A percentile compares a stretch with the other conserved stretches of the same genome.
These are phyloP conservation scores for Aspergillus eucalypticola DNA, from an alignment of 2,329 filamentous ascomycete species.

Conservation along the genomic window DNA sequence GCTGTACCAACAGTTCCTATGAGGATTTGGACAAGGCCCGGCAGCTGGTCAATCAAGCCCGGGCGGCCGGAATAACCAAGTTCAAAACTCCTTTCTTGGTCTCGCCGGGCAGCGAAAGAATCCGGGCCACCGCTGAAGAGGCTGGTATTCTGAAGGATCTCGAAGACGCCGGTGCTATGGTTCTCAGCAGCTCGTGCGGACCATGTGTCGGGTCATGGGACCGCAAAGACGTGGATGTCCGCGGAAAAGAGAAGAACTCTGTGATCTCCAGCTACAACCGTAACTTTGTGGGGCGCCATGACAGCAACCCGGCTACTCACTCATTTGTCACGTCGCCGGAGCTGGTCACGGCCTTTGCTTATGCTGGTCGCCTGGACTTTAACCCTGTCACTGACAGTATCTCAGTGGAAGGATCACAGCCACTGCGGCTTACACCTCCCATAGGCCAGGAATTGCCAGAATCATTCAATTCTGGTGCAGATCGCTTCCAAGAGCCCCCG, in stretches of 20 bases:
- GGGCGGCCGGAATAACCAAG: conserved; percentile 80
- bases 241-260: conserved; percentile 80
- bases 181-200: conserved; percentile 89
- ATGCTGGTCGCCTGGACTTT: conserved; percentile 59
- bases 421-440: conserved; percentile 84
- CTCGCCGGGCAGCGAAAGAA: conserved; percentile 91
- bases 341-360: conserved; percentile 76
- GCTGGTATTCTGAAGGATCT: conserved; percentile 89
- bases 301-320: conserved; percentile 88
- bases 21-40: conserved; percentile 76
- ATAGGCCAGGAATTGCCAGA: conserved; percentile 74
- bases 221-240: conserved; percentile 71
- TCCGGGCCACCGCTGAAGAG: conserved; percentile 81
- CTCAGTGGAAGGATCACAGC: conserved; percentile 23
- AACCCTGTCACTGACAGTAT: conserved; percentile 19
- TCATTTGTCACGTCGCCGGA: conserved; percentile 88
- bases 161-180: conserved; percentile 88
- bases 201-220: conserved; percentile 93
- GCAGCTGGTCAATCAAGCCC: conserved; percentile 67
- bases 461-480: conserved; percentile 81
- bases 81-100: conserved; percentile 88
- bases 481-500: conserved; percentile 48
- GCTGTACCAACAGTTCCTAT: conserved; percentile 86
- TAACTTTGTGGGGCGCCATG: conserved; percentile 96
- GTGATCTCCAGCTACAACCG: conserved; percentile 98